A percentile compares a stretch with the other conserved stretches of the same genome.
Evolutionary conservation across 148 eudicot genomes (phyloP).

Genomic region (Silene uniflora): DNA sequence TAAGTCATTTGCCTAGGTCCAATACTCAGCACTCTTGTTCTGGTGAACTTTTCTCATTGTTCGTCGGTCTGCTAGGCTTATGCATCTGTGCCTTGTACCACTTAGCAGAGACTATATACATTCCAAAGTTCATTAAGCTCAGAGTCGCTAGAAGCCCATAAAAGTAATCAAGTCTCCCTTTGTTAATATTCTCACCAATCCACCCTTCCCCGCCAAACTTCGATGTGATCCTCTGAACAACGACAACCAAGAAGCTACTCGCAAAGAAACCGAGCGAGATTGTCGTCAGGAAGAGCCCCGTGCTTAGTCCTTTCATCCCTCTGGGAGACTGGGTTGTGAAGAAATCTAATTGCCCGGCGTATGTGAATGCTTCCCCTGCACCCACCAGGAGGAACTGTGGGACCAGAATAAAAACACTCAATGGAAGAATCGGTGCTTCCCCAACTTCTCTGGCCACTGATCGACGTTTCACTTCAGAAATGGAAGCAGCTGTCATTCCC

Average conservation of each 20-base stretch:
- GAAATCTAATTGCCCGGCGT: slow-evolving; percentile 73
- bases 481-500: slow-evolving; percentile 63
- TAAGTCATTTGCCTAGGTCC: neutral
- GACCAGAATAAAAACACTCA: slow-evolving; percentile 51
- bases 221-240: slow-evolving; percentile 43
- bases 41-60: slow-evolving; percentile 8
- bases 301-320: slow-evolving; percentile 74
- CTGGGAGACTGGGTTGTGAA: slow-evolving; percentile 69
- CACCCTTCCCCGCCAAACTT: slow-evolving; percentile 37
- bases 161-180: slow-evolving; percentile 58
- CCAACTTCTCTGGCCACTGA: slow-evolving; percentile 32
- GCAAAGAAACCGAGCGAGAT: slow-evolving; percentile 58
- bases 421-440: slow-evolving; percentile 32
- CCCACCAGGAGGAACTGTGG: slow-evolving; percentile 74
- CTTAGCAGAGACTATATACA: slow-evolving; percentile 41
- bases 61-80: neutral
- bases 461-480: slow-evolving; percentile 40
- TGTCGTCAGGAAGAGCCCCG: slow-evolving; percentile 59
- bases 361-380: slow-evolving; percentile 66
- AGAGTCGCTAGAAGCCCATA: slow-evolving; percentile 46
- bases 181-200: slow-evolving; percentile 49
- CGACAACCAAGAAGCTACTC: slow-evolving; percentile 52
- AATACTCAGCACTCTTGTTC: slow-evolving; percentile 14
- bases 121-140: slow-evolving; percentile 38
- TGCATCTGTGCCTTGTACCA: slow-evolving; percentile 40